phyloP scores from a whole-genome alignment of 1,139 yeast genomes.

The Geotrichum citri-aurantii region DNA sequence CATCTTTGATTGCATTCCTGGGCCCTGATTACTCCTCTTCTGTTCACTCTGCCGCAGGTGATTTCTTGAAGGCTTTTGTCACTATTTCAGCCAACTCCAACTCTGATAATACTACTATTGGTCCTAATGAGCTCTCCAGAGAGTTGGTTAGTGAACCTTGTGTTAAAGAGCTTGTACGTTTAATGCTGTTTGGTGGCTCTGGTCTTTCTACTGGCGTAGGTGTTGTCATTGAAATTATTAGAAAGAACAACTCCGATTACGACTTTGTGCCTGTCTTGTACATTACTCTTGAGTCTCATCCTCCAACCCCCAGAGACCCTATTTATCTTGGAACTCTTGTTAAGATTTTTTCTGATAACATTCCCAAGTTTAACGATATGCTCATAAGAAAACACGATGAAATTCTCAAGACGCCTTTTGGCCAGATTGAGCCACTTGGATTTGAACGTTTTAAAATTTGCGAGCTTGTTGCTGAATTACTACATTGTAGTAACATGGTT shows the following conservation, averaged over 20 bases:
- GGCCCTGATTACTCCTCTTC: conserved; percentile 56
- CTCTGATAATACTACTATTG: conserved; percentile 76
- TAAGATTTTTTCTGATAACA: conserved; percentile 67
- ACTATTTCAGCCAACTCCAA: conserved; percentile 94
- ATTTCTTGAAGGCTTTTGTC: conserved; percentile 85
- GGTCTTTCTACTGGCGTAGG: conserved; percentile 96
- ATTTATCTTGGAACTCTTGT: conserved; percentile 87
- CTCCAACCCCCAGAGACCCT: conserved; percentile 93
- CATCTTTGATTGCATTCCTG: conserved; percentile 52
- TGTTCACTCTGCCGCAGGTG: conserved; percentile 91
- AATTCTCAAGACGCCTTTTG: conserved; percentile 62
- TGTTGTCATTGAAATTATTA: conserved; percentile 85
- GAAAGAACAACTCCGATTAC: conserved; percentile 94
- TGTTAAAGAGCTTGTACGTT: conserved; percentile 57
- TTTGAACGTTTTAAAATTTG: conserved; percentile 93
- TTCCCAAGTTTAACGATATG: conserved; percentile 62
- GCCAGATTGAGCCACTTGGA: conserved; percentile 80
- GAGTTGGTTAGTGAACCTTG: conserved; percentile 76
- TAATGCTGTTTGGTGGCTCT: conserved; percentile 88
- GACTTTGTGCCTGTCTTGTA: conserved; percentile 84
- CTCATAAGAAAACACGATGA: conserved; percentile 37
- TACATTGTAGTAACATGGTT: conserved; percentile 97
- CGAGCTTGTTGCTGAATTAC: conserved; percentile 86
- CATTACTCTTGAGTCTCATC: conserved; percentile 84
- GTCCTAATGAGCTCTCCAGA: conserved; percentile 92